phyloP scores from a whole-genome alignment of 2,329 filamentous ascomycete species.

The Beauveria medogensis region DNA sequence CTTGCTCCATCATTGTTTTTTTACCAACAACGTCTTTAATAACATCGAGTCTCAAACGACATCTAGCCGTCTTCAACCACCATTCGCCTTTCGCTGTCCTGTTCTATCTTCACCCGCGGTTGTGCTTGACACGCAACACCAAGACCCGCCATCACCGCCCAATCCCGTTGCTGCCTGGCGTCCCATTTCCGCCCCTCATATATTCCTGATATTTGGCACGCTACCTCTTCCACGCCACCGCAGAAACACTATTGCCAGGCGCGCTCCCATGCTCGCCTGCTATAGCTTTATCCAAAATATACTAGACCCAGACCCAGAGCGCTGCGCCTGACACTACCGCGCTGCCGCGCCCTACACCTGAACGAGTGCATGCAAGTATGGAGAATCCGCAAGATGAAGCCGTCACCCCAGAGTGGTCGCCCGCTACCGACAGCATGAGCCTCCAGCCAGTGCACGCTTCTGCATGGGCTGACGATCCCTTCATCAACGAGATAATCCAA shows the following conservation, averaged over 20 bases:
- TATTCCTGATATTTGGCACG: neutral
- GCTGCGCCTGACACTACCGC: neutral
- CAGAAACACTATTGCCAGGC: neutral
- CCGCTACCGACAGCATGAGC: neutral
- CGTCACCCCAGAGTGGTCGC: neutral
- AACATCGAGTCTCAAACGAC: neutral
- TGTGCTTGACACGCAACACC: constrained; percentile 5
- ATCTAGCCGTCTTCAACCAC: neutral
- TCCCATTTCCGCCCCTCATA: neutral
- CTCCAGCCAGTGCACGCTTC: too few species aligned
- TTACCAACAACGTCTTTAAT: neutral
- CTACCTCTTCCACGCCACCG: neutral
- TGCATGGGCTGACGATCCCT: neutral
- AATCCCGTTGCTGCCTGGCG: constrained; percentile 7
- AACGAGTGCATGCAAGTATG: neutral
- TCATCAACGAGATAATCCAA: neutral
- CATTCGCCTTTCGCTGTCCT: neutral
- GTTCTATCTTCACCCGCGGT: neutral
- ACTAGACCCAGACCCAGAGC: neutral
- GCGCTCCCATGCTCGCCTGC: neutral
- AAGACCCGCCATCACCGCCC: constrained; percentile 7
- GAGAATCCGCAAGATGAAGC: neutral
- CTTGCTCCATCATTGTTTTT: neutral
- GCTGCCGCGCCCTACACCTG: neutral
- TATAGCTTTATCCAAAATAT: neutral